A percentile compares a stretch with the other conserved stretches of the same genome.
Conservation (phyloP, 177 flowering plant species). For the Vitis hybrid region DNA sequence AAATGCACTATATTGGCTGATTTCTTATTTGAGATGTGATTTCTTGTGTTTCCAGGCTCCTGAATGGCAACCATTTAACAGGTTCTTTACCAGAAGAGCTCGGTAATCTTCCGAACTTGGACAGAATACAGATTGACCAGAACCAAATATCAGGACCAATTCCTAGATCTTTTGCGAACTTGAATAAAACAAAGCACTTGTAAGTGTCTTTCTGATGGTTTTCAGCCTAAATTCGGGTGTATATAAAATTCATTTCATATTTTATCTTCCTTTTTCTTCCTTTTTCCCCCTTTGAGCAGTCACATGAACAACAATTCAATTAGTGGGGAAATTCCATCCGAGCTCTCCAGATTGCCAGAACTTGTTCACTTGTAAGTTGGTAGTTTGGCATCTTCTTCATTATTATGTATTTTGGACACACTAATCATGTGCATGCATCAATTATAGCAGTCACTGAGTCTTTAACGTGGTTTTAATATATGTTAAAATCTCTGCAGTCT, state of each 20-base stretch:
- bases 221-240: neutral
- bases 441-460: neutral
- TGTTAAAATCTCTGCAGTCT: conserved; percentile 33
- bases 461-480: neutral
- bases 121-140: conserved; percentile 81
- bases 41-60: conserved; percentile 56
- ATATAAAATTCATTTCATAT: neutral
- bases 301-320: conserved; percentile 63
- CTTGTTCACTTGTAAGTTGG: conserved; percentile 54
- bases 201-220: conserved; percentile 34
- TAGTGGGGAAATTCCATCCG: conserved; percentile 52
- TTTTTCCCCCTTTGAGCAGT: conserved; percentile 25
- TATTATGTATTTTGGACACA: too few relatives aligned
- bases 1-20: neutral
- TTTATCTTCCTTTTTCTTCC: neutral
- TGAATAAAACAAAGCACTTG: conserved; percentile 74
- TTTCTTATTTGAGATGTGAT: conserved; percentile 6
- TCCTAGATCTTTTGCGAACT: conserved; percentile 83
- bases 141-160: conserved; percentile 81
- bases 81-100: conserved; percentile 88
- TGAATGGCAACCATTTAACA: conserved; percentile 76
- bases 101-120: conserved; percentile 72
- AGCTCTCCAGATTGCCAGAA: conserved; percentile 34
- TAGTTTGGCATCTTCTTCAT: neutral
- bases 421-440: too few relatives aligned